Base-by-base conservation (phyloP, 108 stramenopile species). In the Parietichytrium sp. region DNA sequence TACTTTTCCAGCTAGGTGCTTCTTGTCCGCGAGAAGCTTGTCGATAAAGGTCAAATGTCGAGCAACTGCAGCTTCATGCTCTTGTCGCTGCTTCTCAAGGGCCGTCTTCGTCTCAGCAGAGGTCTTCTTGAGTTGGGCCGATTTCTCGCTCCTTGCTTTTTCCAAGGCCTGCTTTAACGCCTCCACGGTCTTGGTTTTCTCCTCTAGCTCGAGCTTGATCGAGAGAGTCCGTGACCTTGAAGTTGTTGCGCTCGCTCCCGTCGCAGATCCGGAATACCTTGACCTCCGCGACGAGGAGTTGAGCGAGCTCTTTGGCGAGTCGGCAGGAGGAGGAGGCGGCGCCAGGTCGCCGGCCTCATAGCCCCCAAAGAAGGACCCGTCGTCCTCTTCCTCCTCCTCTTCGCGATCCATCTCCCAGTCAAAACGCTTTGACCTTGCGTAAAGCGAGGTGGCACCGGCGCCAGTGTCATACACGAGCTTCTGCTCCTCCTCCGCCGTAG, bases 21-120 rank as follows among this genome's bases (percentile, higher is more conserved):
- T 72, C 3, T 72, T 72, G 3, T 72, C 61, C 33, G 61, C 61
- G 42, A 72, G 61, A 0, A 72, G 61, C 61, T 72, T 72, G 42
- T 72, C 61, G 16, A 72, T 72, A 38, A 72, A 72, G 20, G 38
- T 42, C 29, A 72, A 42, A 45, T 72, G 61, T 42, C 61, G 33
- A 7, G 61, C 61, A 0, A 72, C 61, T 20, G 61, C 61, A 10
- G 36, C 38, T 42, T 72, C 61, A 25, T 72, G 61, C 42, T 72
- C 61, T 12, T 31, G 13, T 6, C 61, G 61, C 2, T 72, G 61
- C 20, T 38, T n/a, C 33, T 72, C 61, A 8, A 72, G 10, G 38
- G n/a, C 42, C 61, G 36, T 12, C 3, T 72, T 10, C 61, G 61
- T 10, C 0, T 16, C 6, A 15, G 33, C 42, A 0, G 61, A 16